Percentiles rank a stretch among this genome's conserved stretches.
These are phyloP conservation scores for Neurospora sp. DNA, from an alignment of 495 filamentous ascomycete genomes.

Conservation along the genomic window DNA sequence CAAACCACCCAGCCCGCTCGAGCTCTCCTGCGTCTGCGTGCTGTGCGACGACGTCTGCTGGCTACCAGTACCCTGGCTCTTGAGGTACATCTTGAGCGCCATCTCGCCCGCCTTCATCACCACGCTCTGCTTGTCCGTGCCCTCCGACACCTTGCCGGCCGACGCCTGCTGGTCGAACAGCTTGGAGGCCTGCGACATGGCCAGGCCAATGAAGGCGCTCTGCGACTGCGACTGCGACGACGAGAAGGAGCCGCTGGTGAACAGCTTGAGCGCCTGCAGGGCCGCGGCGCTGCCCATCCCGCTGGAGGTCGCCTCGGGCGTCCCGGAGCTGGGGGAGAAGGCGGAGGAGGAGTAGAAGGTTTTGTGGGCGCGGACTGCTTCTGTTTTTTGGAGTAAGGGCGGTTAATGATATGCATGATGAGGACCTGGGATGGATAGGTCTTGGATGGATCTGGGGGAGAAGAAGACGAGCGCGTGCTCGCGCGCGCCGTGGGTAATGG, in stretches of 20 bases:
- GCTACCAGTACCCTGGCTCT: constrained; percentile 28
- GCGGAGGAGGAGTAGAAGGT: constrained; percentile 33
- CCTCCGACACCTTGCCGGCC: constrained; percentile 34
- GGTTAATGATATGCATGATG: not conserved
- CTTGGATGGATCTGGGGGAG: not conserved
- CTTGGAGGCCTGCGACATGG: constrained; percentile 44
- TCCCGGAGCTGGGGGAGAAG: not conserved
- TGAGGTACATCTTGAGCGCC: constrained; percentile 47
- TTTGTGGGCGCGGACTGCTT: constrained; percentile 46
- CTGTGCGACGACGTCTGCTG: not conserved
- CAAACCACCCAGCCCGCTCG: constrained; percentile 9
- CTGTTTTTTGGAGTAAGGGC: constrained; percentile 6
- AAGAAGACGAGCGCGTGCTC: too few relatives aligned
- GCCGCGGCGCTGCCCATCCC: constrained; percentile 51
- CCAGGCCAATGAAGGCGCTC: constrained; percentile 41
- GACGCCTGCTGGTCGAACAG: constrained; percentile 41
- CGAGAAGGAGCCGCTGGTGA: constrained; percentile 31
- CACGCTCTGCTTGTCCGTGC: constrained; percentile 40
- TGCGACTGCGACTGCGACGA: constrained; percentile 20
- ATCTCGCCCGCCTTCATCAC: constrained; percentile 44
- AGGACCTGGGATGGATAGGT: not conserved
- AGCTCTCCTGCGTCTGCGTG: constrained; percentile 2
- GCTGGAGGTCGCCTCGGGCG: constrained; percentile 24
- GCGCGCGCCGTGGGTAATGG: too few relatives aligned
- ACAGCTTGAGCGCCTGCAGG: constrained; percentile 61